These are phyloP conservation scores for Harringtonia lauricola DNA, from an alignment of 2,329 filamentous ascomycete species.

Conservation along the genomic window DNA sequence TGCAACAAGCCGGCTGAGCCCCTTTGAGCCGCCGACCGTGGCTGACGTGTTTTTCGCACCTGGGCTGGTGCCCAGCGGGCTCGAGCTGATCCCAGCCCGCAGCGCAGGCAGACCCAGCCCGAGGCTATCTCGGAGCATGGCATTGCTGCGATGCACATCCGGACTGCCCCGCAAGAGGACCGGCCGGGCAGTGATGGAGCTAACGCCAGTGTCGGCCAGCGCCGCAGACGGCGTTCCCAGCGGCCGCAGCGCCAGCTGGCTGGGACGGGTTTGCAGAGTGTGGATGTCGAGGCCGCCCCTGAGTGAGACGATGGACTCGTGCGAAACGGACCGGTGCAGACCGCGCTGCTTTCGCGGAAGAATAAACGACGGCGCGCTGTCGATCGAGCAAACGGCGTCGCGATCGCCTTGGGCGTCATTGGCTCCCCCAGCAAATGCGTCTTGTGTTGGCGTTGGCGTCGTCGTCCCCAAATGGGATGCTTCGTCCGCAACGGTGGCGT, in stretches of 20 bases:
- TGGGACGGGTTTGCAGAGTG: conserved; percentile 63
- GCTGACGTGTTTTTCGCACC: background rate
- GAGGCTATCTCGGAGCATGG: conserved; percentile 46
- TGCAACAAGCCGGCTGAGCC: conserved; percentile 17
- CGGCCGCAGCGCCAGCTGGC: conserved; percentile 54
- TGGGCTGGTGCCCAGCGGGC: no score
- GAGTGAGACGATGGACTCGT: conserved; percentile 83
- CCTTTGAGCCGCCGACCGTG: background rate
- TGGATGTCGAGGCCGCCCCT: conserved; percentile 85
- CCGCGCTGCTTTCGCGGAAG: conserved; percentile 7
- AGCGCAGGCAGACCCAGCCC: conserved; percentile 22
- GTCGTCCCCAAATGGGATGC: background rate
- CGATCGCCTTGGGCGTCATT: background rate
- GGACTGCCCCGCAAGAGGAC: conserved; percentile 34
- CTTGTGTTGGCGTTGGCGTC: conserved; percentile 6
- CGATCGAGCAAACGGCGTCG: background rate
- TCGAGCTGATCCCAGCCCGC: no score
- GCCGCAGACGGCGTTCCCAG: conserved; percentile 30
- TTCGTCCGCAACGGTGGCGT: background rate
- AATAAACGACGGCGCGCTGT: background rate
- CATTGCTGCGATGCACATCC: conserved; percentile 37
- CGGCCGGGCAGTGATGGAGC: conserved; percentile 47
- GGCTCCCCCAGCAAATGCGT: background rate
- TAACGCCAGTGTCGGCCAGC: conserved; percentile 43
- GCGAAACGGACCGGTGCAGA: conserved; percentile 60